Conservation (phyloP, 352 stramenopile species). For the Phytophthora pini region DNA sequence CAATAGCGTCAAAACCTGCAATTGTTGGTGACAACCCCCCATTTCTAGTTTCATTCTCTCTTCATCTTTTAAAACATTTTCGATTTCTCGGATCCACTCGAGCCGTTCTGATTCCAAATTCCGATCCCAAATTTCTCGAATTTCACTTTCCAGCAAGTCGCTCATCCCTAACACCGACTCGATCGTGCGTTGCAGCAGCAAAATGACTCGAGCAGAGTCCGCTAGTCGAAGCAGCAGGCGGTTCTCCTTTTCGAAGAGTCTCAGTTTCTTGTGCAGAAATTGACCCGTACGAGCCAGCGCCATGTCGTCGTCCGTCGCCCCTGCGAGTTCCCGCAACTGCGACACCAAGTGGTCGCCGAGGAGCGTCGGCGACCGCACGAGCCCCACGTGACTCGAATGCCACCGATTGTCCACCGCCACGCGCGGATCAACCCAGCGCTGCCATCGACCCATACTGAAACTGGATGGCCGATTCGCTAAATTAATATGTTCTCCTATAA, state of each 20-base stretch:
- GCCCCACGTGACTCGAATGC: conserved; percentile 13
- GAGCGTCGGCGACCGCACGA: background rate
- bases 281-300: conserved; percentile 7
- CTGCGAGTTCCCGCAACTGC: conserved; percentile 6
- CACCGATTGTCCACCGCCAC: conserved; percentile 13
- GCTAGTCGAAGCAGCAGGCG: conserved; percentile 29
- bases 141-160: background rate
- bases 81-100: conserved; percentile 15
- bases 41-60: conserved; percentile 19
- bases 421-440: conserved; percentile 16
- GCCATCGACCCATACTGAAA: conserved; percentile 1
- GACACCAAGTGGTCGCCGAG: conserved; percentile 22
- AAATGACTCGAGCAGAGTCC: conserved; percentile 24
- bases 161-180: conserved; percentile 14
- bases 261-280: conserved; percentile 19
- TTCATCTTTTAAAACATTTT: conserved; percentile 19
- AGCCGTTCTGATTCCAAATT: conserved; percentile 15
- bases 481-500: too few relatives aligned
- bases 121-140: conserved; percentile 11
- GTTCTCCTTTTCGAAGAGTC: conserved; percentile 19
- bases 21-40: conserved; percentile 19
- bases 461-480: background rate
- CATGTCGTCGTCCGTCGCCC: conserved; percentile 3
- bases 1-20: conserved; percentile 26
- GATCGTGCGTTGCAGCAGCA: conserved; percentile 19